Percentiles rank a stretch among this genome's conserved stretches.
Conservation (phyloP, 176 grass and related monocot species). For the Triticum turgidum region DNA sequence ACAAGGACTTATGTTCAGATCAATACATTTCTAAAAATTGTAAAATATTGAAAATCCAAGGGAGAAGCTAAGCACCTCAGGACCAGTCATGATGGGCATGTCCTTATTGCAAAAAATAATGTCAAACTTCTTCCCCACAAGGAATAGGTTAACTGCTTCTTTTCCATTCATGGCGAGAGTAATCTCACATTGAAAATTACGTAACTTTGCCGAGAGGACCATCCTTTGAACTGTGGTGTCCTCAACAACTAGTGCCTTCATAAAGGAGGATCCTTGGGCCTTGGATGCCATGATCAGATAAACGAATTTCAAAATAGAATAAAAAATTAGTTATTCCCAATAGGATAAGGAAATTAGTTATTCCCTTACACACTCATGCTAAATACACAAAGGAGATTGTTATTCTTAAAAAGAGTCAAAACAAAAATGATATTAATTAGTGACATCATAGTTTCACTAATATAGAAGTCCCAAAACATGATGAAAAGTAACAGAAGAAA, state of each 20-base stretch:
- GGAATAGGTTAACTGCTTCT: slow-evolving; percentile 31
- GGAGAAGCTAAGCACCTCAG: slow-evolving; percentile 12
- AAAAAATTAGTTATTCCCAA: background rate
- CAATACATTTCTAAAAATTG: background rate
- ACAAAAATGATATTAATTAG: too few relatives aligned
- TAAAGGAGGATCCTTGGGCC: background rate
- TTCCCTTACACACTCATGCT: background rate
- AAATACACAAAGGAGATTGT: background rate
- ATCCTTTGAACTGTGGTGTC: background rate
- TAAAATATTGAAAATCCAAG: too few relatives aligned
- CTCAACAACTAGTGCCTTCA: slow-evolving; percentile 17
- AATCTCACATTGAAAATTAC: background rate
- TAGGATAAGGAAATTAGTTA: background rate
- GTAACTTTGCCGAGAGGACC: background rate
- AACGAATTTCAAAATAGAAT: background rate
- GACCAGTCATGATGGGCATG: slow-evolving; percentile 27
- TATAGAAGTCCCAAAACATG: background rate
- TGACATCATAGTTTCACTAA: background rate
- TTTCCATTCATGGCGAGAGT: slow-evolving; percentile 17
- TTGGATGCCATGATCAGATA: background rate
- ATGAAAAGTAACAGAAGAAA: background rate
- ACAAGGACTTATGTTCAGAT: background rate
- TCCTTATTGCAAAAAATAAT: slow-evolving; percentile 25
- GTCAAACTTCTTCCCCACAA: slow-evolving; percentile 29
- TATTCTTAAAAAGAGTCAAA: background rate